A percentile compares a stretch with the other conserved stretches of the same genome.
Conservation (phyloP, 306 rosid species). For the Rosa persica region DNA sequence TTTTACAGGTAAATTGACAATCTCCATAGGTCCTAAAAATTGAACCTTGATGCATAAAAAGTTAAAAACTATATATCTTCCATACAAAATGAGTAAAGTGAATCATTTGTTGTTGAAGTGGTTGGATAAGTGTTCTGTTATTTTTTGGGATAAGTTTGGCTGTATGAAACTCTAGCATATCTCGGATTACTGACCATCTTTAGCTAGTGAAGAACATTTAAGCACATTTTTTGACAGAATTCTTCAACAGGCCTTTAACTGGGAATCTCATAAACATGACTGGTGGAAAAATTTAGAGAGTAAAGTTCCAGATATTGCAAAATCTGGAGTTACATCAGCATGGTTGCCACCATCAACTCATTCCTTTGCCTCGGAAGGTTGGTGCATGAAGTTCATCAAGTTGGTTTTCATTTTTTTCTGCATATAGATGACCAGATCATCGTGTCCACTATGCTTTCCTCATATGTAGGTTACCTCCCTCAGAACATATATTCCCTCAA, state of each 20-base stretch:
- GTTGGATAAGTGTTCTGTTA: neutral
- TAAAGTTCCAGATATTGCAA: constrained; percentile 72
- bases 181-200: neutral
- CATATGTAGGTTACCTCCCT: constrained; percentile 72
- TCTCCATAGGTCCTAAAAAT: neutral
- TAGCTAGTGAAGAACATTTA: constrained; percentile 8
- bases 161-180: constrained; percentile 9
- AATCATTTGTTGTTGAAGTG: neutral
- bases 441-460: constrained; percentile 14
- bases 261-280: constrained; percentile 82
- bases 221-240: constrained; percentile 14
- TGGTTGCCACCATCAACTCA: constrained; percentile 96
- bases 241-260: constrained; percentile 71
- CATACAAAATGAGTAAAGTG: neutral
- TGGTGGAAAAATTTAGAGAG: constrained; percentile 79
- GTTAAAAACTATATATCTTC: neutral
- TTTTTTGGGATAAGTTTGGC: neutral
- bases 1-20: constrained; percentile 64
- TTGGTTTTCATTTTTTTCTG: constrained; percentile 12
- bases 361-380: constrained; percentile 77
- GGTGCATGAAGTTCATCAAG: constrained; percentile 13
- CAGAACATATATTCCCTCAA: constrained; percentile 79
- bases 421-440: neutral
- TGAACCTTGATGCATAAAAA: neutral
- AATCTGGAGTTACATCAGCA: constrained; percentile 78